A percentile compares a stretch with the other conserved stretches of the same genome.
Conservation (phyloP, 192 early-diverging fungal species). For the Podochytrium sp. region DNA sequence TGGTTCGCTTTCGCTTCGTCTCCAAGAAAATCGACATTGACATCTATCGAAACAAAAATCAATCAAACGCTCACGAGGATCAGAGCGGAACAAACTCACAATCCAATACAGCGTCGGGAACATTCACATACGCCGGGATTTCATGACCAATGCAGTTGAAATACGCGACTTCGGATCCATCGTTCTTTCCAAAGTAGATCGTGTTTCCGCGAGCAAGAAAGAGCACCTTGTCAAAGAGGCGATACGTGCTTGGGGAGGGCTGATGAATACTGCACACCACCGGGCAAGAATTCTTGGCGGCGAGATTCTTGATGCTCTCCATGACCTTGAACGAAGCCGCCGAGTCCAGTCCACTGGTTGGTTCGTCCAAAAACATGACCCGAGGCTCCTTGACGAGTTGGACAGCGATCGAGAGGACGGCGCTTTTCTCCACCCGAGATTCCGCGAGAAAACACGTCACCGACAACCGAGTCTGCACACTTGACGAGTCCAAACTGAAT, state of each 20-base stretch:
- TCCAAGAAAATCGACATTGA: constrained; percentile 18
- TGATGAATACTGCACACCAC: constrained; percentile 84
- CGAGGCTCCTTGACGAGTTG: constrained; percentile 68
- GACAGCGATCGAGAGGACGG: constrained; percentile 75
- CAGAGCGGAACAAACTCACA: not conserved
- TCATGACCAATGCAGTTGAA: constrained; percentile 42
- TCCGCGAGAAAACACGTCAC: constrained; percentile 68
- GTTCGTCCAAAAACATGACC: constrained; percentile 62
- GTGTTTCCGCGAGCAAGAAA: constrained; percentile 62
- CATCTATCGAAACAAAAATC: not conserved
- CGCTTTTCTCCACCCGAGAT: constrained; percentile 83
- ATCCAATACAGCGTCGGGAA: constrained; percentile 44
- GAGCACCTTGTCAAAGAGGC: constrained; percentile 76
- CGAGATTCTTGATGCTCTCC: constrained; percentile 59
- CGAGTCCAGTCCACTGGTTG: constrained; percentile 69
- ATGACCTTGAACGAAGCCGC: constrained; percentile 68
- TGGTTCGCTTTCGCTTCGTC: not conserved
- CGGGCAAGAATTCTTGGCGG: constrained; percentile 50
- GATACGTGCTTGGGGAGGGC: constrained; percentile 75
- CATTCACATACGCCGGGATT: constrained; percentile 61
- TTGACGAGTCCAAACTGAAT: constrained; percentile 59
- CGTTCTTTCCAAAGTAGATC: constrained; percentile 57
- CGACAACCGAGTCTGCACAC: constrained; percentile 63
- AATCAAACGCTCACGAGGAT: not conserved
- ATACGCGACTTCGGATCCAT: not conserved